These are phyloP conservation scores for Cladophialophora yegresii DNA, from an alignment of 2,329 filamentous ascomycete species.

Conservation along the genomic window DNA sequence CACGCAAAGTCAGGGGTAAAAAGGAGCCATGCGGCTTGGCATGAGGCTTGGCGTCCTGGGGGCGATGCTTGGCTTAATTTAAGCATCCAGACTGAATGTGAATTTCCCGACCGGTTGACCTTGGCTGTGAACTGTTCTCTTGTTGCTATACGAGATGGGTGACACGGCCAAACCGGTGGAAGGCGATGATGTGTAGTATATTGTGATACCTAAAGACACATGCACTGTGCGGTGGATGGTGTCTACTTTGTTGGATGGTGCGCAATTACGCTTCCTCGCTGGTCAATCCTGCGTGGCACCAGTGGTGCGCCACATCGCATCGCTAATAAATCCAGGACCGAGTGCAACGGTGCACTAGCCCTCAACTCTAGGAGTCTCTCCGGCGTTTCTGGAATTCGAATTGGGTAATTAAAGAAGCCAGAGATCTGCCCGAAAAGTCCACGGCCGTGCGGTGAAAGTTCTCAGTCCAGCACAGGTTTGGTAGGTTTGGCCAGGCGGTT, in stretches of 20 bases:
- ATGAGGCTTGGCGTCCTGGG: constrained; percentile 14
- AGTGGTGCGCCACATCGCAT: not conserved
- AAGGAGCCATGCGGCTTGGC: constrained; percentile 4
- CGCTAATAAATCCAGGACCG: not conserved
- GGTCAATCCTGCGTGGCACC: not conserved
- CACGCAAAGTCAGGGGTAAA: constrained; percentile 3
- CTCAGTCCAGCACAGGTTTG: not conserved
- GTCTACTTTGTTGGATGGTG: not conserved
- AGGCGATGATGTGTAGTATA: not conserved
- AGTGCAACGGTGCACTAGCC: not conserved
- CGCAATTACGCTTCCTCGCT: too few species aligned
- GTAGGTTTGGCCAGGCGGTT: not conserved
- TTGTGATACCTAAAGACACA: not conserved
- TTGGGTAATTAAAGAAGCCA: not conserved
- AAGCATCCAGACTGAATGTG: constrained; percentile 1
- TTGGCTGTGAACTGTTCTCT: not conserved
- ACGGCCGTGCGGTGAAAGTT: not conserved
- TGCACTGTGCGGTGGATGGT: not conserved
- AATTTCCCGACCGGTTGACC: not conserved
- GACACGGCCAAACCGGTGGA: not conserved
- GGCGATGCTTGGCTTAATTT: constrained; percentile 7
- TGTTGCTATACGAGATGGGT: not conserved
- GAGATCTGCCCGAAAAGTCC: not conserved
- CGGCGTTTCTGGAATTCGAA: not conserved
- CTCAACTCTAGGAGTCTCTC: not conserved